These are phyloP conservation scores for Aureobasidium zeae DNA, from an alignment of 2,329 filamentous ascomycete genomes.

Conservation along the genomic window DNA sequence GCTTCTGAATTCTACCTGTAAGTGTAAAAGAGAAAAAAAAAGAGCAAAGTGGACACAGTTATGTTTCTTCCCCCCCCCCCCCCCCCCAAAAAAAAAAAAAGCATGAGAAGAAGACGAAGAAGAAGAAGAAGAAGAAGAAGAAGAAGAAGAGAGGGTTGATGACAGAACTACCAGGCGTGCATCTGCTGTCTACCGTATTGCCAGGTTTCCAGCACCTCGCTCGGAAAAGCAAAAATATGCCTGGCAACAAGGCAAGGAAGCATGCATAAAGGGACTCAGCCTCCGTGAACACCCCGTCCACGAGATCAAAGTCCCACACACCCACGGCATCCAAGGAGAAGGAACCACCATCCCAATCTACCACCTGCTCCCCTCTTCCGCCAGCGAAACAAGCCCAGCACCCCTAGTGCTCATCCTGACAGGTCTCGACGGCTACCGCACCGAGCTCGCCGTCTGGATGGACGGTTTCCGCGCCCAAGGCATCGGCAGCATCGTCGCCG, in stretches of 20 bases:
- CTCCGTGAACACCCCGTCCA: slow-evolving; percentile 46
- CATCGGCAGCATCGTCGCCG: slow-evolving; percentile 43
- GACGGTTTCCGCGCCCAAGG: slow-evolving; percentile 42
- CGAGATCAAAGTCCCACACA: slow-evolving; percentile 55
- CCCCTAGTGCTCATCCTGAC: slow-evolving; percentile 49
- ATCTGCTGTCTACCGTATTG: slow-evolving; percentile 63
- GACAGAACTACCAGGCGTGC: slow-evolving; percentile 42
- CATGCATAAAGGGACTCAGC: slow-evolving; percentile 49
- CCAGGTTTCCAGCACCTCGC: slow-evolving; percentile 54
- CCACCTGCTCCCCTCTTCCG: slow-evolving; percentile 48
- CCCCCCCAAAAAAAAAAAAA: too few species aligned
- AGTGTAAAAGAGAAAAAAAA: too few species aligned
- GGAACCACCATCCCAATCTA: slow-evolving; percentile 53
- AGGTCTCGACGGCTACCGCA: slow-evolving; percentile 51
- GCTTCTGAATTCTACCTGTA: slow-evolving; percentile 55
- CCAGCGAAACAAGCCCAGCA: slow-evolving; percentile 35
- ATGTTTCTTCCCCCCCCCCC: too few species aligned
- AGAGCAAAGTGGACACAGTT: too few species aligned
- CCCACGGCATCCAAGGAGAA: slow-evolving; percentile 42
- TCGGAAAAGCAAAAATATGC: slow-evolving; percentile 48
- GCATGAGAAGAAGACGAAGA: too few species aligned
- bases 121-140: too few species aligned
- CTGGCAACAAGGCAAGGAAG: slow-evolving; percentile 56
- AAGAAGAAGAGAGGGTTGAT: too few species aligned
- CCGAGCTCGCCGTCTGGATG: slow-evolving; percentile 46